Evolutionary conservation across 495 filamentous ascomycete species (phyloP).

Genomic region (Tuber melanosporum): DNA sequence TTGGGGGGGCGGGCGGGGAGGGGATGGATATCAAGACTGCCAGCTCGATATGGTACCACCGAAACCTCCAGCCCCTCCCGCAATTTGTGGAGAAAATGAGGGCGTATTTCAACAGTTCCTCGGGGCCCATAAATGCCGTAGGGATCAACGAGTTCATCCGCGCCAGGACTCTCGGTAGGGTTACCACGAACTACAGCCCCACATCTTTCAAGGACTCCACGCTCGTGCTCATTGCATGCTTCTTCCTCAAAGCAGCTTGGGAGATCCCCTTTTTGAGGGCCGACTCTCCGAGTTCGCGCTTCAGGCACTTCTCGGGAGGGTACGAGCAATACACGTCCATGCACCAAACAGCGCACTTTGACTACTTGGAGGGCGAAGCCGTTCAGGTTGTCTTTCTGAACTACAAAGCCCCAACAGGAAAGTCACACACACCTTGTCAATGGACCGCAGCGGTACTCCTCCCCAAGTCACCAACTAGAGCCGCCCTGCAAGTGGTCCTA

Average conservation of each 20-base stretch:
- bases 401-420: not conserved
- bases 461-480: not conserved
- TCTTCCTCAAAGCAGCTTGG: not conserved
- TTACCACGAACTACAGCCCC: not conserved
- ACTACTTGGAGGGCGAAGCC: not conserved
- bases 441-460: not conserved
- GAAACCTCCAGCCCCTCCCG: not conserved
- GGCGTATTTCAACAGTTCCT: not conserved
- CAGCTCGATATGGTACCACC: conserved; percentile 4
- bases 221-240: not conserved
- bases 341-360: not conserved
- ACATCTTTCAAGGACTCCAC: not conserved
- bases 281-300: not conserved
- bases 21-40: not conserved
- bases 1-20: not conserved
- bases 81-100: not conserved
- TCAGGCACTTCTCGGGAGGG: not conserved
- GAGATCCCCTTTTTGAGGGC: not conserved
- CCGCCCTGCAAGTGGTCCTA: not conserved
- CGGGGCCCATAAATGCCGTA: not conserved
- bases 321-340: not conserved
- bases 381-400: not conserved
- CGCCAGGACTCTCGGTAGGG: not conserved
- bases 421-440: not conserved
- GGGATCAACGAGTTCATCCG: not conserved